Evolutionary conservation across 441 rosid genomes (phyloP).

Genomic region (Biscutella laevigata): DNA sequence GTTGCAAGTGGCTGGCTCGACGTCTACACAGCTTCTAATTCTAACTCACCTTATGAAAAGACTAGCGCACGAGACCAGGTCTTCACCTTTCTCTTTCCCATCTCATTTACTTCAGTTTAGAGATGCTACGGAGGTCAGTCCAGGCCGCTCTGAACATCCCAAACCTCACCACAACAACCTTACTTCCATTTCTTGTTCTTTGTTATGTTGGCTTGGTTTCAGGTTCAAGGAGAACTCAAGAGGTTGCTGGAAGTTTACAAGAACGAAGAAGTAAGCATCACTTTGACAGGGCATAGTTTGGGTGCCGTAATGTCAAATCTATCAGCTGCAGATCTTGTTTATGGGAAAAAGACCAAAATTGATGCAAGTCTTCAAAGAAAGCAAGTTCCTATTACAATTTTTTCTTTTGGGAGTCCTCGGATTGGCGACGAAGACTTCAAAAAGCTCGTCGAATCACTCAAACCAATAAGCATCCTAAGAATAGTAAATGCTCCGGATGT

Average conservation of each 20-base stretch:
- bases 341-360: slow-evolving; percentile 13
- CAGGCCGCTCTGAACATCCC: too few species aligned
- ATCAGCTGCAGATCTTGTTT: slow-evolving; percentile 30
- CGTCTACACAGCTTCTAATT: slow-evolving; percentile 35
- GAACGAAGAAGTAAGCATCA: slow-evolving; percentile 39
- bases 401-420: slow-evolving; percentile 37
- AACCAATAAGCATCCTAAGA: slow-evolving; percentile 32
- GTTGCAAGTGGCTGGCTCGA: slow-evolving; percentile 41
- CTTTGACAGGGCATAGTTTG: slow-evolving; percentile 39
- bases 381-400: slow-evolving; percentile 31
- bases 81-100: slow-evolving; percentile 7
- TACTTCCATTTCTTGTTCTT: not conserved
- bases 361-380: not conserved
- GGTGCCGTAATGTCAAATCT: slow-evolving; percentile 34
- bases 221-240: slow-evolving; percentile 33
- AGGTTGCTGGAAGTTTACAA: slow-evolving; percentile 31
- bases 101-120: not conserved
- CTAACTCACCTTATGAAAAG: slow-evolving; percentile 29
- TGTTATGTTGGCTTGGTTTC: slow-evolving; percentile 2
- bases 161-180: too few species aligned
- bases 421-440: slow-evolving; percentile 31
- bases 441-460: slow-evolving; percentile 10
- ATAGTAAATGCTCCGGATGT: slow-evolving; percentile 36
- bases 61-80: slow-evolving; percentile 55
- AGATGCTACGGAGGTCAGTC: not conserved